A percentile compares a stretch with the other conserved stretches of the same genome.
Evolutionary conservation across 148 eudicot species (phyloP).

Genomic region (Chenopodium berlandieri): DNA sequence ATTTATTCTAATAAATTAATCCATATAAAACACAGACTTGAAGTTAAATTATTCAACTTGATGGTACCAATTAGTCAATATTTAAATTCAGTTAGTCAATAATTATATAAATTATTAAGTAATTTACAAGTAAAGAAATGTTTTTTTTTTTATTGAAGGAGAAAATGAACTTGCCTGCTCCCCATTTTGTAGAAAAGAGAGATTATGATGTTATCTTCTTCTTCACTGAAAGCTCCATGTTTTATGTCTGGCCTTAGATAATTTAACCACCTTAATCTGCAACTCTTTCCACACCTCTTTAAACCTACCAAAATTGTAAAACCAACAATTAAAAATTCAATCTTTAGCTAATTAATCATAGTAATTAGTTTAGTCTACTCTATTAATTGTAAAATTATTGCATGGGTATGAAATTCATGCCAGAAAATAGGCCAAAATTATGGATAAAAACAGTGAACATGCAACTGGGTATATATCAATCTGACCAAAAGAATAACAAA

Average conservation of each 20-base stretch:
- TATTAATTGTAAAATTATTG: neutral
- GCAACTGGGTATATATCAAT: neutral
- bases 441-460: neutral
- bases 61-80: neutral
- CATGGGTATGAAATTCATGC: neutral
- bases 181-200: conserved; percentile 54
- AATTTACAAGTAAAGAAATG: neutral
- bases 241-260: conserved; percentile 76
- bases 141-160: neutral
- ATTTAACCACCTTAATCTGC: conserved; percentile 73
- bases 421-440: neutral
- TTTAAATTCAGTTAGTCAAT: neutral
- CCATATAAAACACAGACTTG: neutral
- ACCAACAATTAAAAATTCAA: neutral
- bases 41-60: conserved; percentile 1
- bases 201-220: conserved; percentile 58
- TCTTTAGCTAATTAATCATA: too few relatives aligned
- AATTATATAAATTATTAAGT: neutral
- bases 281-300: conserved; percentile 72
- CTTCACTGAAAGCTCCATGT: conserved; percentile 58
- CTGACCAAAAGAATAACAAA: neutral
- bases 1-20: neutral
- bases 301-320: conserved; percentile 35
- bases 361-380: neutral
- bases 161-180: conserved; percentile 48